These are phyloP conservation scores for Ilyonectria mors-panacis DNA, from an alignment of 2,329 filamentous ascomycete genomes.

Conservation along the genomic window DNA sequence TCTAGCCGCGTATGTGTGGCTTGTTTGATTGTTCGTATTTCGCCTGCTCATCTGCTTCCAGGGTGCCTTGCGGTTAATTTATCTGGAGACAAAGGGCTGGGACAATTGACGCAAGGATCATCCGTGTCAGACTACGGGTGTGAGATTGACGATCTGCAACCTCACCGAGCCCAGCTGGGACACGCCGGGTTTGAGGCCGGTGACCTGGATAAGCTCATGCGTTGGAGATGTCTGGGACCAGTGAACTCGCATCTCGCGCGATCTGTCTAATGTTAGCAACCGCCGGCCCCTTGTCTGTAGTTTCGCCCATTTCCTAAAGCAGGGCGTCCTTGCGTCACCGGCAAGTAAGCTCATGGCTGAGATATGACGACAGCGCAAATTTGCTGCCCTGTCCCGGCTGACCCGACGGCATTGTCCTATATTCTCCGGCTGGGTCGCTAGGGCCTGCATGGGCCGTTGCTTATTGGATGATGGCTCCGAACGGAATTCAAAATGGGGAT, in stretches of 20 bases:
- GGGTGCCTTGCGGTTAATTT: too few relatives aligned
- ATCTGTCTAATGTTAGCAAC: background rate
- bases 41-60: background rate
- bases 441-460: too few relatives aligned
- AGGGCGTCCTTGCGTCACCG: slow-evolving; percentile 7
- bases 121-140: background rate
- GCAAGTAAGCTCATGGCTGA: slow-evolving; percentile 5
- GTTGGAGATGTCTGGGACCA: background rate
- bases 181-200: background rate
- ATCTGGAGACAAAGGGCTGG: too few relatives aligned
- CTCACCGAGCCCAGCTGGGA: background rate
- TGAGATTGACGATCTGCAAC: background rate
- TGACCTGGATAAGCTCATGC: background rate
- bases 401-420: slow-evolving; percentile 12
- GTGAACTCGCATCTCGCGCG: background rate
- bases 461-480: too few relatives aligned
- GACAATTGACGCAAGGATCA: too few relatives aligned
- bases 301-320: background rate
- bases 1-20: background rate
- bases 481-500: too few relatives aligned
- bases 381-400: slow-evolving; percentile 3
- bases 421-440: background rate
- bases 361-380: slow-evolving; percentile 2
- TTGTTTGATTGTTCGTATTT: background rate
- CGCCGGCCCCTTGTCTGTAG: background rate